These are phyloP conservation scores for Colletotrichum echinochloae DNA, from an alignment of 2,329 filamentous ascomycete genomes.

Conservation along the genomic window DNA sequence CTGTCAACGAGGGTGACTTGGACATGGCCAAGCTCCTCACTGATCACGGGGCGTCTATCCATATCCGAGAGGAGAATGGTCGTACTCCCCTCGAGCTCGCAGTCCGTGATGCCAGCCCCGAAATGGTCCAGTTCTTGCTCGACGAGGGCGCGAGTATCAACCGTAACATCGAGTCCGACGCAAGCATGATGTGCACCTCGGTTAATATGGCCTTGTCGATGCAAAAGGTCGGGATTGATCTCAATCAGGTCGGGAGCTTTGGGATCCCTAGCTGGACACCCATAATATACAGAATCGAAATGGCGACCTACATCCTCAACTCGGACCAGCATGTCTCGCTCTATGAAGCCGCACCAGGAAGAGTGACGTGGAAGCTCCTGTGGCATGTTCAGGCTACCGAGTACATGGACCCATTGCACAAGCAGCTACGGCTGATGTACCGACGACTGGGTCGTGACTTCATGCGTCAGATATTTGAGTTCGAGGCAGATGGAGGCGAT, in stretches of 20 bases:
- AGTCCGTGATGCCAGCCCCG: neutral
- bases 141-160: neutral
- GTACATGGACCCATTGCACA: no score
- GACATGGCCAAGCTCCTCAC: neutral
- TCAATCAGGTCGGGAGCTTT: neutral
- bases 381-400: neutral
- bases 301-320: slow-evolving; percentile 22
- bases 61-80: neutral
- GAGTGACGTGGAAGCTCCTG: neutral
- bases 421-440: neutral
- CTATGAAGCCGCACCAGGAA: neutral
- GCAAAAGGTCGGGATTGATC: neutral
- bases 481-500: neutral
- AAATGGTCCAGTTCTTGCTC: neutral
- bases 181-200: neutral
- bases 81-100: slow-evolving; percentile 8
- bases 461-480: neutral
- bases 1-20: neutral
- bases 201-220: neutral
- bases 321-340: neutral
- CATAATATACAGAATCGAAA: neutral
- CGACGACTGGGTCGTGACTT: neutral
- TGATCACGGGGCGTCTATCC: neutral
- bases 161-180: neutral
- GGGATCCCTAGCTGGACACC: slow-evolving; percentile 5